Evolutionary conservation across 495 filamentous ascomycete species (phyloP).

Genomic region (Xylona heveae): DNA sequence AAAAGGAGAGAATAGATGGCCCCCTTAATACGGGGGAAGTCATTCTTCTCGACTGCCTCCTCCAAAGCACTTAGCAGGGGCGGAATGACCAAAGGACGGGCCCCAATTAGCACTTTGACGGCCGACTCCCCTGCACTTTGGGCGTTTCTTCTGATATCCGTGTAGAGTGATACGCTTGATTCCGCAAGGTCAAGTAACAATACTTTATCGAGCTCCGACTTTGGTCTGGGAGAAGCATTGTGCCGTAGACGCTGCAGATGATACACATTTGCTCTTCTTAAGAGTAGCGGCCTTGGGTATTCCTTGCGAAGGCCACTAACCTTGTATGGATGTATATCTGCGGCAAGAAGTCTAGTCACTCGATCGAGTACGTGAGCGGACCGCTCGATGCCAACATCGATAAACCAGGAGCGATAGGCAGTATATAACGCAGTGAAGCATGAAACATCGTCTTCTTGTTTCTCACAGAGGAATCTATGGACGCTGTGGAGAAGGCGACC

Average conservation of each 20-base stretch:
- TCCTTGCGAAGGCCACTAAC: conserved; percentile 79
- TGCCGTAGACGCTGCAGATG: conserved; percentile 83
- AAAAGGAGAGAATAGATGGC: conserved; percentile 76
- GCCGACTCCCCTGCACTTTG: conserved; percentile 85
- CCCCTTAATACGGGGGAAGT: conserved; percentile 83
- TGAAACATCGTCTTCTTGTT: conserved; percentile 86
- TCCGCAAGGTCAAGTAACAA: conserved; percentile 75
- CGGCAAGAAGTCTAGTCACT: conserved; percentile 55
- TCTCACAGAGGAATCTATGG: conserved; percentile 59
- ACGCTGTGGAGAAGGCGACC: conserved; percentile 66
- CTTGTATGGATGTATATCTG: conserved; percentile 82
- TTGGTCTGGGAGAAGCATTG: conserved; percentile 69
- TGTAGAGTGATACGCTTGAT: conserved; percentile 83
- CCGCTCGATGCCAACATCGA: conserved; percentile 88
- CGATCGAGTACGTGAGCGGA: conserved; percentile 87
- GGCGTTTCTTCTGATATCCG: conserved; percentile 82
- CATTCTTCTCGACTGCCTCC: conserved; percentile 58
- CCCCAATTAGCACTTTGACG: conserved; percentile 75
- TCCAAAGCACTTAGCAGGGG: conserved; percentile 60
- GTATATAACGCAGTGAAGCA: conserved; percentile 87
- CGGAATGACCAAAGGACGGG: conserved; percentile 70
- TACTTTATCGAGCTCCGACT: conserved; percentile 63
- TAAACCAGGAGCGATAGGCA: conserved; percentile 88
- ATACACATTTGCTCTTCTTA: conserved; percentile 82
- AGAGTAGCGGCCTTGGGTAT: conserved; percentile 73